Evolutionary conservation across 306 rosid genomes (phyloP).

Genomic region (Dryas drummondii): DNA sequence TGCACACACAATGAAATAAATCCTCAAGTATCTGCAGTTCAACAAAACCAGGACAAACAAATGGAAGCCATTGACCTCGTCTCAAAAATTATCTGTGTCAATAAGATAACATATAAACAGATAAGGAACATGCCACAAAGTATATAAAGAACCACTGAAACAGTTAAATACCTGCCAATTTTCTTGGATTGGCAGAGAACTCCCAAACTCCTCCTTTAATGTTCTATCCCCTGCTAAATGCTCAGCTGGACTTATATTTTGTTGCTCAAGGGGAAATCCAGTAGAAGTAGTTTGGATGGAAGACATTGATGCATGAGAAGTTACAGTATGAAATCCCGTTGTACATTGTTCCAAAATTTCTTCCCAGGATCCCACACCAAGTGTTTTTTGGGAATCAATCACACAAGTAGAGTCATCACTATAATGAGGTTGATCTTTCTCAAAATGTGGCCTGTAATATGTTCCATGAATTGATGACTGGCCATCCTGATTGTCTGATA

Average conservation of each 20-base stretch:
- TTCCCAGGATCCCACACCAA: slow-evolving; percentile 64
- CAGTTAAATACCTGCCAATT: slow-evolving; percentile 66
- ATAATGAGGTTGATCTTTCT: slow-evolving; percentile 42
- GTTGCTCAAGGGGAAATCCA: slow-evolving; percentile 46
- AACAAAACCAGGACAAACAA: not conserved
- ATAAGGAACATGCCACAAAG: not conserved
- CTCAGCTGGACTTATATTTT: slow-evolving; percentile 32
- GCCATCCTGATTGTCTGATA: slow-evolving; percentile 43
- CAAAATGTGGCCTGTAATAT: slow-evolving; percentile 44
- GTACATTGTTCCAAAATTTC: slow-evolving; percentile 50
- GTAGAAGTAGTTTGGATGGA: slow-evolving; percentile 40
- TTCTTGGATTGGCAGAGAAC: slow-evolving; percentile 46
- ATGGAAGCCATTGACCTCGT: not conserved
- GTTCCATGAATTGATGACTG: slow-evolving; percentile 54
- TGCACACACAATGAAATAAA: not conserved
- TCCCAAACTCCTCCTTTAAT: slow-evolving; percentile 40
- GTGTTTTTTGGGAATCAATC: slow-evolving; percentile 44
- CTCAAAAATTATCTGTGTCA: slow-evolving; percentile 2
- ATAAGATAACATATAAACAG: not conserved
- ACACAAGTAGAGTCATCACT: slow-evolving; percentile 30
- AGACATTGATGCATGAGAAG: slow-evolving; percentile 51
- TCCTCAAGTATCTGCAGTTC: not conserved
- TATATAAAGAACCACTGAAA: not conserved
- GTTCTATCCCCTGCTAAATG: slow-evolving; percentile 35
- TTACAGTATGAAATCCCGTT: slow-evolving; percentile 39